phyloP scores from a whole-genome alignment of 495 filamentous ascomycete species.

The Aspergillus sclerotiicarbonarius region DNA sequence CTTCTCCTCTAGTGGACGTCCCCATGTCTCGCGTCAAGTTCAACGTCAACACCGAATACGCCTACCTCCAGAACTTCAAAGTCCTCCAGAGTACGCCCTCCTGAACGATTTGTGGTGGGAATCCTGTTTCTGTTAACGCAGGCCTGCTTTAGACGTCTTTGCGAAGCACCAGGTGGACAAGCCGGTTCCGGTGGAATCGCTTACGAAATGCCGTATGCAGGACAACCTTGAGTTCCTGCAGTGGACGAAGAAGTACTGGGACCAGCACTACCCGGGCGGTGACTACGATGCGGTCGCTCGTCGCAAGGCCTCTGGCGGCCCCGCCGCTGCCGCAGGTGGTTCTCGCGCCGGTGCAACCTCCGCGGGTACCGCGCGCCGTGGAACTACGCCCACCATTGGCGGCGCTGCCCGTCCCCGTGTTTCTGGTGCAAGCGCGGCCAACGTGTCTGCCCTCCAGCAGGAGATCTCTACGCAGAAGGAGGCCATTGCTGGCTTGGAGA shows the following conservation, averaged over 20 bases:
- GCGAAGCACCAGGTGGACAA: conserved; percentile 82
- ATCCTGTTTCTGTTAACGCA: conserved; percentile 7
- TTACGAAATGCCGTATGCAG: conserved; percentile 99
- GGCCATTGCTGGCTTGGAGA: conserved; percentile 80
- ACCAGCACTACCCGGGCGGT: conserved; percentile 93
- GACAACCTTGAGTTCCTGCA: conserved; percentile 99
- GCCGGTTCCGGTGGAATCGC: conserved; percentile 78
- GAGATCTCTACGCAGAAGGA: conserved; percentile 85
- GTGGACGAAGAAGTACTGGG: conserved; percentile 95
- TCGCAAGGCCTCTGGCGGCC: conserved; percentile 73
- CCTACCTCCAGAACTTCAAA: conserved; percentile 97
- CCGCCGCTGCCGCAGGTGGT: conserved; percentile 46
- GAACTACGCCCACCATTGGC: conserved; percentile 71
- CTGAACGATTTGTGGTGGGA: not conserved
- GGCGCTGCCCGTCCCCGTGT: conserved; percentile 49
- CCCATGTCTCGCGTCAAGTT: conserved; percentile 97
- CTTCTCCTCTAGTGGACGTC: conserved; percentile 64
- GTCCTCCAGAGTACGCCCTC: conserved; percentile 78
- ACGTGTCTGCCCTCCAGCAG: conserved; percentile 65
- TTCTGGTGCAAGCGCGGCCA: conserved; percentile 51
- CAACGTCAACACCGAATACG: conserved; percentile 95
- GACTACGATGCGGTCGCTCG: conserved; percentile 89
- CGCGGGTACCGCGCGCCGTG: conserved; percentile 60
- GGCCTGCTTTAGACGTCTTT: conserved; percentile 64
- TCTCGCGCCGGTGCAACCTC: conserved; percentile 43